phyloP scores from a whole-genome alignment of 1,139 yeast species.

The Yamadazyma buinensis region DNA sequence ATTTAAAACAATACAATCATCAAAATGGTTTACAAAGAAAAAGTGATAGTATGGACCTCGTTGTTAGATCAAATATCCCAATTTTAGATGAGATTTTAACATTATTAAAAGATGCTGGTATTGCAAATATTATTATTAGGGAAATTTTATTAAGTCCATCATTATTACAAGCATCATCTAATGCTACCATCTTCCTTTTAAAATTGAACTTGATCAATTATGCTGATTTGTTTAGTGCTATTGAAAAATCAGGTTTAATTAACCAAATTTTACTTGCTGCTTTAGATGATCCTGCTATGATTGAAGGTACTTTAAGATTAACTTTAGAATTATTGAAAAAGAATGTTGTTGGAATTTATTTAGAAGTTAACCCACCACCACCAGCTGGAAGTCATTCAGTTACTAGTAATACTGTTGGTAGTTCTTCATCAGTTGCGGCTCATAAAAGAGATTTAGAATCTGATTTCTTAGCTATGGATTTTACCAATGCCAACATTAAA shows the following conservation, averaged over 20 bases:
- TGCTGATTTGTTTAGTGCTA: conserved; percentile 23
- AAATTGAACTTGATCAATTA: conserved; percentile 19
- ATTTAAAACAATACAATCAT: not conserved
- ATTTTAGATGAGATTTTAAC: conserved; percentile 21
- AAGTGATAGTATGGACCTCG: conserved; percentile 4
- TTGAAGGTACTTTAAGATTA: conserved; percentile 26
- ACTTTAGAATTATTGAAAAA: conserved; percentile 22
- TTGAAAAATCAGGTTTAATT: conserved; percentile 24
- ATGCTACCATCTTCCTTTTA: conserved; percentile 22
- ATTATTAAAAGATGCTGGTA: conserved; percentile 20
- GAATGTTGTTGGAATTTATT: conserved; percentile 17
- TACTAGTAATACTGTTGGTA: not conserved
- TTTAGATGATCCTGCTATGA: conserved; percentile 22
- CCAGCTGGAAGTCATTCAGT: not conserved
- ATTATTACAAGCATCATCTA: conserved; percentile 19
- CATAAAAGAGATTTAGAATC: conserved; percentile 2
- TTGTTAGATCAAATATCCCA: conserved; percentile 16
- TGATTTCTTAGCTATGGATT: conserved; percentile 1
- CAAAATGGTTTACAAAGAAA: too few species aligned
- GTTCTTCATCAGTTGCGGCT: too few species aligned
- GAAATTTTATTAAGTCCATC: conserved; percentile 21
- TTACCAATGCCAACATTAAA: not conserved
- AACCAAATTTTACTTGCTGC: conserved; percentile 20
- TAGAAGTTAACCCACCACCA: conserved; percentile 9
- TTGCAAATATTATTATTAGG: conserved; percentile 22